Evolutionary conservation across 2,329 filamentous ascomycete species (phyloP).

Genomic region (Chalaropsis thielavioides): DNA sequence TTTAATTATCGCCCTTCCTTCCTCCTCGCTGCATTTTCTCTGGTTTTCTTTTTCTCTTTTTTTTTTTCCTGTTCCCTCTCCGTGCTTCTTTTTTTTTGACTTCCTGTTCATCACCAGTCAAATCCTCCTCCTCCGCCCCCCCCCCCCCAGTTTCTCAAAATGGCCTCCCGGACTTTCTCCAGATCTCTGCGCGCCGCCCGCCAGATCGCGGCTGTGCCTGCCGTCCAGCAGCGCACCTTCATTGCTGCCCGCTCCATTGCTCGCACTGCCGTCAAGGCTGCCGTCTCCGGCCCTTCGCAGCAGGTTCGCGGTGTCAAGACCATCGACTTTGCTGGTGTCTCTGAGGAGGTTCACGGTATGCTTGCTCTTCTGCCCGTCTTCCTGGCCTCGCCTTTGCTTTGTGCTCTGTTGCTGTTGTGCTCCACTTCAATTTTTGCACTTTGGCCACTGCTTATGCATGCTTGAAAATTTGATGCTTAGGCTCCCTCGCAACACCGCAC

Average conservation of each 20-base stretch:
- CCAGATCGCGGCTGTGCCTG: conserved; percentile 43
- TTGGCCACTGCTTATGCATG: neutral
- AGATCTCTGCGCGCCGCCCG: conserved; percentile 51
- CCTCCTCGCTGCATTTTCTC: conserved; percentile 7
- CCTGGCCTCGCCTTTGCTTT: neutral
- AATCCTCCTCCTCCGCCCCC: no score
- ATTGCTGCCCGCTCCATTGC: conserved; percentile 44
- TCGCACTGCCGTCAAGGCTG: conserved; percentile 39
- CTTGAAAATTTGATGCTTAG: conserved; percentile 5
- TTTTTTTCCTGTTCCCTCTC: conserved; percentile 13
- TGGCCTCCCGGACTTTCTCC: conserved; percentile 65
- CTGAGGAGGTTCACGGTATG: conserved; percentile 88
- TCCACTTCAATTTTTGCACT: neutral
- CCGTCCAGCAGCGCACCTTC: conserved; percentile 48
- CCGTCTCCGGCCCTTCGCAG: conserved; percentile 40
- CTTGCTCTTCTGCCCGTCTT: conserved; percentile 18
- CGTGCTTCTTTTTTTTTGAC: conserved; percentile 3
- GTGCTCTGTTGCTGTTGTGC: neutral
- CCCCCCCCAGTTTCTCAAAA: conserved; percentile 32
- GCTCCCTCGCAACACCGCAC: neutral
- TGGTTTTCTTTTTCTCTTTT: conserved; percentile 12
- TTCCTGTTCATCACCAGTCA: conserved; percentile 20
- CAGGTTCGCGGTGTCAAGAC: conserved; percentile 89
- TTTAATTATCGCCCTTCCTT: conserved; percentile 9
- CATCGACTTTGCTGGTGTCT: conserved; percentile 91